Conservation (phyloP, 306 rosid genomes). For the Gastrolobium villosum region DNA sequence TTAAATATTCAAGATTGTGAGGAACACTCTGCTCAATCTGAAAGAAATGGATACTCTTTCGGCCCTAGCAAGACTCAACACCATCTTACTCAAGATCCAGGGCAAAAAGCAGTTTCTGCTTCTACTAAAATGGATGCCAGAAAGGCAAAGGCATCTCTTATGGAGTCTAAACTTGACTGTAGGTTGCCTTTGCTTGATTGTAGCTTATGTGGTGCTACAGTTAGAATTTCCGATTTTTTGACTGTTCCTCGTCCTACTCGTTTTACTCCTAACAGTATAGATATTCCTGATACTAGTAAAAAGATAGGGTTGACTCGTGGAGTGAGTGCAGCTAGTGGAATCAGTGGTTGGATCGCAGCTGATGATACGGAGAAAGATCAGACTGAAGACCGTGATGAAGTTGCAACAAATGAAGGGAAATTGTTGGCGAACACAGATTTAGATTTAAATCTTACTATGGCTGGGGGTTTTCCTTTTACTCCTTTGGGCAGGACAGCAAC, state of each 20-base stretch:
- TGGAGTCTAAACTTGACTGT: slow-evolving; percentile 77
- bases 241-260: slow-evolving; percentile 87
- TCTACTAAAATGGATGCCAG: slow-evolving; percentile 80
- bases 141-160: slow-evolving; percentile 73
- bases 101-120: slow-evolving; percentile 77
- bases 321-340: slow-evolving; percentile 98
- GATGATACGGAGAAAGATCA: slow-evolving; percentile 92
- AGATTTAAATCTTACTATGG: slow-evolving; percentile 95
- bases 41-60: slow-evolving; percentile 89
- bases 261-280: slow-evolving; percentile 73
- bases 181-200: slow-evolving; percentile 92
- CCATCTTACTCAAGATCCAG: slow-evolving; percentile 74
- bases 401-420: slow-evolving; percentile 78
- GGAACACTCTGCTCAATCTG: slow-evolving; percentile 98
- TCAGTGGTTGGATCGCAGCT: slow-evolving; percentile 93
- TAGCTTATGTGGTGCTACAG: slow-evolving; percentile 96
- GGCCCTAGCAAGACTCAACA: slow-evolving; percentile 80
- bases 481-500: slow-evolving; percentile 74
- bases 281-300: slow-evolving; percentile 86
- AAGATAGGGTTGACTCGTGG: slow-evolving; percentile 98
- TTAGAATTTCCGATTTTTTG: slow-evolving; percentile 82
- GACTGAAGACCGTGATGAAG: slow-evolving; percentile 95
- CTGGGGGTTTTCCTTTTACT: slow-evolving; percentile 71
- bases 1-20: slow-evolving; percentile 93
- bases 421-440: slow-evolving; percentile 65